Conservation (phyloP, 352 stramenopile genomes). For the Pythium phragmitis region DNA sequence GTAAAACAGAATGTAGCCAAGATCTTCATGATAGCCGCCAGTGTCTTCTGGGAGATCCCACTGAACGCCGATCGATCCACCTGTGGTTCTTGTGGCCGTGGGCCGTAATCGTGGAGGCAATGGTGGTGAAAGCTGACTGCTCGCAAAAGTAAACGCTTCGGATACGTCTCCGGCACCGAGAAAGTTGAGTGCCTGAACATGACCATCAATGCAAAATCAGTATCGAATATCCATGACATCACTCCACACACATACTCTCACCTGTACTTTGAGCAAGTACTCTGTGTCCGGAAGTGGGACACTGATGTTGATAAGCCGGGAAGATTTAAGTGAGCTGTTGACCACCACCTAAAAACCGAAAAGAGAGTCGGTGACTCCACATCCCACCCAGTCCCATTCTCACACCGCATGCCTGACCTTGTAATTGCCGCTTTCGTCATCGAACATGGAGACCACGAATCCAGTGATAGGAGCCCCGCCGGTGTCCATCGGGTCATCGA, state of each 20-base stretch:
- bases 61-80: slow-evolving; percentile 37
- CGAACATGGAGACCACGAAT: slow-evolving; percentile 31
- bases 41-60: slow-evolving; percentile 43
- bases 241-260: not conserved
- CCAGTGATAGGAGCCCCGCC: slow-evolving; percentile 40
- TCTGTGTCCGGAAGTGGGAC: slow-evolving; percentile 34
- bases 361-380: not conserved
- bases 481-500: slow-evolving; percentile 35
- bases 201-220: not conserved
- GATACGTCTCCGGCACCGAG: slow-evolving; percentile 38
- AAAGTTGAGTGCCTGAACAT: slow-evolving; percentile 40
- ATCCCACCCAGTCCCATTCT: not conserved
- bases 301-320: slow-evolving; percentile 33
- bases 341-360: slow-evolving; percentile 29
- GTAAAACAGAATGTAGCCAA: slow-evolving; percentile 16
- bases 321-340: slow-evolving; percentile 25
- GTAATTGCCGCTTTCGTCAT: slow-evolving; percentile 5
- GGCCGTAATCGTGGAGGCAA: slow-evolving; percentile 36
- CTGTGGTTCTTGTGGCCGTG: slow-evolving; percentile 23
- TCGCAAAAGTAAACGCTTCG: slow-evolving; percentile 31
- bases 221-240: too few species aligned
- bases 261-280: slow-evolving; percentile 38
- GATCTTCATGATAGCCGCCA: slow-evolving; percentile 17
- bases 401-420: slow-evolving; percentile 5
- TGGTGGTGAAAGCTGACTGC: slow-evolving; percentile 36